phyloP scores from a whole-genome alignment of 345 rosid genomes.

The Brassica incana region DNA sequence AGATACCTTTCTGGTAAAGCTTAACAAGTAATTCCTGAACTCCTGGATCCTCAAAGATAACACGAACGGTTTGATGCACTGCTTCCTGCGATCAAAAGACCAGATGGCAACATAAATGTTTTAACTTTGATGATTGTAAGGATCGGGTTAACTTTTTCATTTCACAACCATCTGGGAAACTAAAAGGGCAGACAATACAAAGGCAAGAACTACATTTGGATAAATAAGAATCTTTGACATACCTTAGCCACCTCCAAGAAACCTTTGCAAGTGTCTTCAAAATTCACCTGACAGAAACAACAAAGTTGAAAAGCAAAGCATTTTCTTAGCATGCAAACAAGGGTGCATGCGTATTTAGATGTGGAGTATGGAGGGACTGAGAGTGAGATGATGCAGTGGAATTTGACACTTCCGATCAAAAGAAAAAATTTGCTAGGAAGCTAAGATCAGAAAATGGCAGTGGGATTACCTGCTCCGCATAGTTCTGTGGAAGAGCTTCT shows the following conservation, averaged over 20 bases:
- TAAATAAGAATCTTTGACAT: conserved; percentile 10
- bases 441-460: not conserved
- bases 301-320: conserved; percentile 10
- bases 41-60: conserved; percentile 98
- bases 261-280: conserved; percentile 99
- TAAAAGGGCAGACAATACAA: not conserved
- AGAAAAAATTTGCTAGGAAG: conserved; percentile 1
- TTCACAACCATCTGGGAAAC: conserved; percentile 16
- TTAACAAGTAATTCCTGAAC: conserved; percentile 90
- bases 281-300: conserved; percentile 64
- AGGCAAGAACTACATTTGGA: not conserved
- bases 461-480: conserved; percentile 84
- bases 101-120: not conserved
- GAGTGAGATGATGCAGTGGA: conserved; percentile 16
- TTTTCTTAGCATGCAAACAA: conserved; percentile 13
- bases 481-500: conserved; percentile 95
- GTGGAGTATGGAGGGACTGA: conserved; percentile 6
- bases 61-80: conserved; percentile 82
- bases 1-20: conserved; percentile 87
- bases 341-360: conserved; percentile 1
- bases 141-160: not conserved
- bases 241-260: conserved; percentile 98
- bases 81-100: conserved; percentile 66
- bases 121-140: not conserved
- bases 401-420: conserved; percentile 15